phyloP scores from a whole-genome alignment of 306 rosid genomes.

The Ormosia emarginata region DNA sequence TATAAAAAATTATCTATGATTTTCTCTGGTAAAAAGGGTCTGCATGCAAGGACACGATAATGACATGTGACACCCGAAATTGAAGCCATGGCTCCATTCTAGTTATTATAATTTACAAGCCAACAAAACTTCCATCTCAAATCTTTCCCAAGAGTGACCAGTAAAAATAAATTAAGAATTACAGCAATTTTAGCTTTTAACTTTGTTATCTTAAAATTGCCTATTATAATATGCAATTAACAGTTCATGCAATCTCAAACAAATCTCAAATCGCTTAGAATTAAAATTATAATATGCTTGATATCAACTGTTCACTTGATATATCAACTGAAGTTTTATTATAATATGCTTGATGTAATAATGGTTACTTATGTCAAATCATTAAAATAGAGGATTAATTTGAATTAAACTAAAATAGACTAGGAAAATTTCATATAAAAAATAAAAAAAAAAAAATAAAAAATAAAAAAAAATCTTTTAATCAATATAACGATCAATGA shows the following conservation, averaged over 20 bases:
- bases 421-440: too few species aligned
- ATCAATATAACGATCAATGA: too few species aligned
- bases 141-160: not conserved
- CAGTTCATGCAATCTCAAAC: not conserved
- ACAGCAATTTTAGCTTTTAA: conserved; percentile 11
- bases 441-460: too few species aligned
- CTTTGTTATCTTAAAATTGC: conserved; percentile 16
- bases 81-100: not conserved
- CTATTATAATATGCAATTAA: not conserved
- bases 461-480: too few species aligned
- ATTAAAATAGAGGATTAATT: not conserved
- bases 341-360: not conserved
- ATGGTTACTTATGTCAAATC: not conserved
- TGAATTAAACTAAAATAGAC: not conserved
- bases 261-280: not conserved
- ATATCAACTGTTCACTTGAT: not conserved
- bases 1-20: not conserved
- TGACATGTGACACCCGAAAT: not conserved
- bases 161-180: not conserved
- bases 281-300: too few species aligned
- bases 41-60: conserved; percentile 21
- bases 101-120: not conserved
- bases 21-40: not conserved
- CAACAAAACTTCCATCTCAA: too few species aligned
- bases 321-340: not conserved